Evolutionary conservation across 805 yeast genomes (phyloP).

Genomic region (Kurtzmaniella fragi): DNA sequence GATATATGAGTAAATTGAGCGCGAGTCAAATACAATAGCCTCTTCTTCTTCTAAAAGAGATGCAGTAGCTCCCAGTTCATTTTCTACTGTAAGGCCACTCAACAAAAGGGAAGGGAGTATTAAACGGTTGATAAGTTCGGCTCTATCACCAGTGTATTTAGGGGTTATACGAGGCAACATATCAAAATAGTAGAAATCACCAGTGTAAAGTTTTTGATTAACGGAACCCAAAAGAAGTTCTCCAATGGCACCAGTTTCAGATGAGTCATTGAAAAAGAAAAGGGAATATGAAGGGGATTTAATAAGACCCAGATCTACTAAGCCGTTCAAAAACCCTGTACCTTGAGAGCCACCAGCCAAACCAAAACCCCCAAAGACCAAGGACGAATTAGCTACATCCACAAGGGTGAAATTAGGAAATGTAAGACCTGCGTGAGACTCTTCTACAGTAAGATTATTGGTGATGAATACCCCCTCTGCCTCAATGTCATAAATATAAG

Average conservation of each 20-base stretch:
- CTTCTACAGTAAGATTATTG: slow-evolving; percentile 14
- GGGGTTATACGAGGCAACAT: slow-evolving; percentile 44
- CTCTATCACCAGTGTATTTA: slow-evolving; percentile 31
- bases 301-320: slow-evolving; percentile 17
- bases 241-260: slow-evolving; percentile 15
- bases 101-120: slow-evolving; percentile 27
- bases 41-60: not conserved
- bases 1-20: slow-evolving; percentile 43
- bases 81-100: slow-evolving; percentile 17
- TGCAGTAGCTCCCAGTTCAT: slow-evolving; percentile 30
- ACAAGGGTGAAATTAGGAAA: slow-evolving; percentile 23
- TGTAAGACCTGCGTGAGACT: too few species aligned
- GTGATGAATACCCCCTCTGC: slow-evolving; percentile 25
- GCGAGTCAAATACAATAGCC: slow-evolving; percentile 55
- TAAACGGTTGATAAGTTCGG: slow-evolving; percentile 9
- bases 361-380: slow-evolving; percentile 31
- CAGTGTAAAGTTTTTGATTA: slow-evolving; percentile 40
- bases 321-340: slow-evolving; percentile 22
- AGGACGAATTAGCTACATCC: slow-evolving; percentile 16
- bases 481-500: slow-evolving; percentile 20
- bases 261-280: slow-evolving; percentile 17
- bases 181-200: slow-evolving; percentile 45
- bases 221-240: slow-evolving; percentile 56
- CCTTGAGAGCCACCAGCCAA: slow-evolving; percentile 23
- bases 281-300: slow-evolving; percentile 29